Base-by-base conservation (phyloP, 2,329 filamentous ascomycete genomes). In the Neoscytalidium dimidiatum region DNA sequence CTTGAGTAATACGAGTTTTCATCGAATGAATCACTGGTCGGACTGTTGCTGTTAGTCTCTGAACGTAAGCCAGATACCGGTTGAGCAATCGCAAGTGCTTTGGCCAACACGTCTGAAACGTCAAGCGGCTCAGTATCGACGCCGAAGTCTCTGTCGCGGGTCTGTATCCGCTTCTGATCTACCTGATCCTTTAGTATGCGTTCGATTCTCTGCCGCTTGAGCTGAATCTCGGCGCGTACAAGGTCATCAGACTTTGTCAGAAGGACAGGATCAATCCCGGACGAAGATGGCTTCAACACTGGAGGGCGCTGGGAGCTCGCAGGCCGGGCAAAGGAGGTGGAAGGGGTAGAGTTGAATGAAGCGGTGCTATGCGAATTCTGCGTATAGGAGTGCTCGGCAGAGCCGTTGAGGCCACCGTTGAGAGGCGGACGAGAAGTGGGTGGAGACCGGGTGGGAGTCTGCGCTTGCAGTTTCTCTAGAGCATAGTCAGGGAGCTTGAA, bases 1-100 rank as follows among this genome's bases (percentile, higher is more conserved):
- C 94, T 97, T 70, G 94, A 97, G 83, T 98, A 97, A 79, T 96
- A 96, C 44, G 93, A 95, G 74, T 96, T 93, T 76, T 96, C 90
- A 79, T 97, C 93, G 80, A 93, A 92, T 38, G 92, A 95, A 77
- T 94, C 92, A 84, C 85, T 91, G 74, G 86, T 84, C 76, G 88
- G 87, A 73, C 83, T 83, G 78, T 89, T 83, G 70, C 83, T 82
- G 80, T 86, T 85, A 83, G 83, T 82, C 66, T 78, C 75, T 67
- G 79, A 75, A 41, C 70, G 79, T 68, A 86, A 81, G 73, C 86
- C 84, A 72, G 90, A 86, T 70, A 89, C 83, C 64, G 88, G 88
- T 77, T 89, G 88, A 74, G 92, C 91, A 70, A 92, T 82, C 68
- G 88, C 85, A 73, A 94, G 82, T 67, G 96, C 89, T 76, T 92